Percentiles rank a stretch among this genome's conserved stretches.
Conservation (phyloP, 2,329 filamentous ascomycete genomes). For the Fonsecaea multimorphosa region DNA sequence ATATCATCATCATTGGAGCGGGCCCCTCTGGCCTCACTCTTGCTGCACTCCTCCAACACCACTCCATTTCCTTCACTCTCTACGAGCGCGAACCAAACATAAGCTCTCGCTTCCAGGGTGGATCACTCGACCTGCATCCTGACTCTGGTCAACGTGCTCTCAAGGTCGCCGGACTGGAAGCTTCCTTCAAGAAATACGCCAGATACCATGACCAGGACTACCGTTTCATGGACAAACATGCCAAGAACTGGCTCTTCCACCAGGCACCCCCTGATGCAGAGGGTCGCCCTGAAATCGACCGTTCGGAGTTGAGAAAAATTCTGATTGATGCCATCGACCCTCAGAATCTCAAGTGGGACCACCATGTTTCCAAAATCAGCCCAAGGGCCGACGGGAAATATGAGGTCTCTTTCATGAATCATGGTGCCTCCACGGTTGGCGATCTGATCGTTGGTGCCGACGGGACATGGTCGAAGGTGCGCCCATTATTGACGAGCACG, state of each 20-base stretch:
- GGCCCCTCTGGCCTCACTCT: conserved; percentile 1
- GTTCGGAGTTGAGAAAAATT: not conserved
- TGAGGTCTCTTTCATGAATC: not conserved
- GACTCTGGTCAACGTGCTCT: conserved; percentile 6
- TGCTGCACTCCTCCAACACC: conserved; percentile 1
- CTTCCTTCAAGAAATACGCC: conserved; percentile 2
- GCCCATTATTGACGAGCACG: conserved; percentile 35
- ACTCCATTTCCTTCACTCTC: conserved; percentile 2
- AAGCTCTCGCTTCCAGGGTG: conserved; percentile 2
- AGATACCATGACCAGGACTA: conserved; percentile 3
- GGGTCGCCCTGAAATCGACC: conserved; percentile 6
- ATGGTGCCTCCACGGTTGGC: not conserved
- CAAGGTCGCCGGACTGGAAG: not conserved
- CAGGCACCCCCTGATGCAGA: not conserved
- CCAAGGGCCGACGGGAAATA: not conserved
- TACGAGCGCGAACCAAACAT: conserved; percentile 5
- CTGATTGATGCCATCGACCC: not conserved
- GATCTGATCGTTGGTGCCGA: conserved; percentile 40
- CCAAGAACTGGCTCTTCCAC: conserved; percentile 7
- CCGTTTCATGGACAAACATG: conserved; percentile 5
- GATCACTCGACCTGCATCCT: conserved; percentile 1
- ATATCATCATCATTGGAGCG: conserved; percentile 6
- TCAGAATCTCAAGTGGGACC: conserved; percentile 5
- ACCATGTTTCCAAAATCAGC: not conserved
- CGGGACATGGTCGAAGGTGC: conserved; percentile 42